These are phyloP conservation scores for Penicillium robsamsonii DNA, from an alignment of 495 filamentous ascomycete species.

Conservation along the genomic window DNA sequence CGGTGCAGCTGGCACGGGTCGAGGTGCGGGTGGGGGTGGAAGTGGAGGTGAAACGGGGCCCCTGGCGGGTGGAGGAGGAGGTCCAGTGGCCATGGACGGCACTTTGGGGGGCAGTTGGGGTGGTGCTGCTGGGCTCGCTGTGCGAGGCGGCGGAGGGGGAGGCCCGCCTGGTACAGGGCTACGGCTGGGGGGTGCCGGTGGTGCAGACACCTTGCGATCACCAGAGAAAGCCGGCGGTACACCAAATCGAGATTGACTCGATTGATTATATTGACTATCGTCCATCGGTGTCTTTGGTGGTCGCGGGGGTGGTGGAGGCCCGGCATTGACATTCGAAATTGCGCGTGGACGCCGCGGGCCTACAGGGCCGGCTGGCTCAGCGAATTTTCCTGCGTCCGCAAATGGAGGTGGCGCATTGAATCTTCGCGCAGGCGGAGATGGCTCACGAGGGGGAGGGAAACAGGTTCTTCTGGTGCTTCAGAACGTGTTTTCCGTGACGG, in stretches of 20 bases:
- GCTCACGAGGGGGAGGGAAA: slow-evolving; percentile 51
- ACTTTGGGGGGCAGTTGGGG: slow-evolving; percentile 74
- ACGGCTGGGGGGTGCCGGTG: slow-evolving; percentile 74
- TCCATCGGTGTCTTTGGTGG: slow-evolving; percentile 85
- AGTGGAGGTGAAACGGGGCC: slow-evolving; percentile 48
- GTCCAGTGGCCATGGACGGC: slow-evolving; percentile 45
- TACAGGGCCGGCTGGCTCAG: slow-evolving; percentile 52
- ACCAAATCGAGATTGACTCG: slow-evolving; percentile 53
- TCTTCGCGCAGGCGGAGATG: slow-evolving; percentile 46
- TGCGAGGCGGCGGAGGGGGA: slow-evolving; percentile 68
- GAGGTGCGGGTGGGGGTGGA: slow-evolving; percentile 55
- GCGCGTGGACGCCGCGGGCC: slow-evolving; percentile 57
- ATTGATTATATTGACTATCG: slow-evolving; percentile 52
- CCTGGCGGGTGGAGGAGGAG: slow-evolving; percentile 60
- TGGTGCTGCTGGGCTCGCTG: slow-evolving; percentile 50
- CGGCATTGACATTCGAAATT: slow-evolving; percentile 58
- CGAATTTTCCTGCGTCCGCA: slow-evolving; percentile 81
- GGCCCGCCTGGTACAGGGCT: slow-evolving; percentile 52
- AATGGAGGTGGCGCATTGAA: slow-evolving; percentile 84
- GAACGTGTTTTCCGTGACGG: slow-evolving; percentile 64
- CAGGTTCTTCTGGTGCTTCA: slow-evolving; percentile 53
- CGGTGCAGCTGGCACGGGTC: slow-evolving; percentile 35
- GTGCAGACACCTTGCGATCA: slow-evolving; percentile 59
- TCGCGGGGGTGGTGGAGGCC: slow-evolving; percentile 79
- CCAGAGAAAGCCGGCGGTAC: slow-evolving; percentile 84